A percentile compares a stretch with the other conserved stretches of the same genome.
These are phyloP conservation scores for Ceratocystis colombiana DNA, from an alignment of 2,329 filamentous ascomycete species.

Conservation along the genomic window DNA sequence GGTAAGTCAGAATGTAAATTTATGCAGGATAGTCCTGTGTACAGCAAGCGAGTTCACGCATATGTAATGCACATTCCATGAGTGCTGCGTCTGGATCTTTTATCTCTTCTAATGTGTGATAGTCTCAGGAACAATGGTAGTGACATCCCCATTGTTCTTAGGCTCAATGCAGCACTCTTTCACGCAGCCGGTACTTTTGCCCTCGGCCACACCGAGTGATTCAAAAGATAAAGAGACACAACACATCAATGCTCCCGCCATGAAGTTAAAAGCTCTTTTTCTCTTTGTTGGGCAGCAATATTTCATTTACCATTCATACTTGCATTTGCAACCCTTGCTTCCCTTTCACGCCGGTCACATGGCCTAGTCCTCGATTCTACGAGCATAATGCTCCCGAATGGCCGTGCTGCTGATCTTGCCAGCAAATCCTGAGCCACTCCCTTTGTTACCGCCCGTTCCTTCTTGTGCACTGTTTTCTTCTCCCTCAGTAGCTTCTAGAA, in stretches of 20 bases:
- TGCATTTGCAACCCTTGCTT: too few relatives aligned
- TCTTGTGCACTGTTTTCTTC: conserved; percentile 32
- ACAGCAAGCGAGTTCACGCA: too few relatives aligned
- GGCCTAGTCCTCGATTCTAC: conserved; percentile 9
- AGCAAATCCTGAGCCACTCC: conserved; percentile 53
- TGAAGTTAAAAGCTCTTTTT: background rate
- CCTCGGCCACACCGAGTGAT: background rate
- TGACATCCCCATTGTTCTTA: background rate
- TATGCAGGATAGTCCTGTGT: too few relatives aligned
- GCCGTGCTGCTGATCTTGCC: conserved; percentile 87
- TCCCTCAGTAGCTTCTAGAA: conserved; percentile 58
- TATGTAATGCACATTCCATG: background rate
- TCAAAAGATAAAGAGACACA: background rate
- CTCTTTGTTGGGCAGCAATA: background rate
- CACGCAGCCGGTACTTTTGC: conserved; percentile 2
- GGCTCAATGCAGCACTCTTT: background rate
- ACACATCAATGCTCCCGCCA: background rate
- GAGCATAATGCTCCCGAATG: conserved; percentile 49
- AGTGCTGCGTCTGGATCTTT: too few relatives aligned
- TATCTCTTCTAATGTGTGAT: background rate
- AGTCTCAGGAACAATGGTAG: background rate
- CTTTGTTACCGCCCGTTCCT: conserved; percentile 29
- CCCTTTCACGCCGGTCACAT: background rate
- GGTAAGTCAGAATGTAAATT: too few relatives aligned
- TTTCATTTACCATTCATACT: too few relatives aligned